Percentiles rank a stretch among this genome's conserved stretches.
Conservation (phyloP, 2,329 filamentous ascomycete genomes). For the Septoria petroselini region DNA sequence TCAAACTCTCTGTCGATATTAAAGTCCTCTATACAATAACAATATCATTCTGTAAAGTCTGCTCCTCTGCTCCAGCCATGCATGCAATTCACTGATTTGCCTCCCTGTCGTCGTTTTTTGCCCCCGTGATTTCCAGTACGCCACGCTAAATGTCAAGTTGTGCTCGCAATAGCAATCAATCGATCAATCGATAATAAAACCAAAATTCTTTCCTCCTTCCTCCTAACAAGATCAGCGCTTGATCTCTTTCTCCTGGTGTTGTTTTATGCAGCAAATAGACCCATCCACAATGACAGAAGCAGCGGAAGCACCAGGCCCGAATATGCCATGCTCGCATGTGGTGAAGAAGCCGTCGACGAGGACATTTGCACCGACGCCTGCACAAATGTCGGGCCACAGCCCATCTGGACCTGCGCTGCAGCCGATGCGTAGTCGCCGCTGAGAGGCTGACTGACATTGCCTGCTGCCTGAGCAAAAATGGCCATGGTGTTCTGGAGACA, state of each 20-base stretch:
- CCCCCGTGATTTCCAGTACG: conserved; percentile 2
- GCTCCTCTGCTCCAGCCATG: too few species aligned
- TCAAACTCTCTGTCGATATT: too few species aligned
- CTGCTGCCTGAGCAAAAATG: conserved; percentile 68
- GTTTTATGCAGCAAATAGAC: conserved; percentile 14
- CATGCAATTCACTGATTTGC: too few species aligned
- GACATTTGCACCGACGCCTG: conserved; percentile 18
- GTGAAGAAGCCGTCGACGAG: background rate
- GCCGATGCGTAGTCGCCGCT: conserved; percentile 66
- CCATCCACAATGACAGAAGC: conserved; percentile 10
- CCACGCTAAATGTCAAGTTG: conserved; percentile 8
- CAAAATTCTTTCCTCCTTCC: background rate
- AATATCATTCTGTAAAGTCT: too few species aligned
- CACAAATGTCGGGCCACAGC: conserved; percentile 55
- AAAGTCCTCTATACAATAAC: too few species aligned
- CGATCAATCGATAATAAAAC: background rate
- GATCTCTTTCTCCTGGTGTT: conserved; percentile 20
- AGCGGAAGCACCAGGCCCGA: conserved; percentile 3
- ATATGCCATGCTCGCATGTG: background rate
- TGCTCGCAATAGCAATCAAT: background rate
- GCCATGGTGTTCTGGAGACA: conserved; percentile 81
- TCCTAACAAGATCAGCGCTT: conserved; percentile 29
- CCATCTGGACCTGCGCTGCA: conserved; percentile 68
- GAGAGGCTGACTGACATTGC: conserved; percentile 64
- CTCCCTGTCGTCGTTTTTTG: too few species aligned